Percentiles rank a stretch among this genome's conserved stretches.
These are phyloP conservation scores for Orbilia oligospora DNA, from an alignment of 2,329 filamentous ascomycete genomes.

Conservation along the genomic window DNA sequence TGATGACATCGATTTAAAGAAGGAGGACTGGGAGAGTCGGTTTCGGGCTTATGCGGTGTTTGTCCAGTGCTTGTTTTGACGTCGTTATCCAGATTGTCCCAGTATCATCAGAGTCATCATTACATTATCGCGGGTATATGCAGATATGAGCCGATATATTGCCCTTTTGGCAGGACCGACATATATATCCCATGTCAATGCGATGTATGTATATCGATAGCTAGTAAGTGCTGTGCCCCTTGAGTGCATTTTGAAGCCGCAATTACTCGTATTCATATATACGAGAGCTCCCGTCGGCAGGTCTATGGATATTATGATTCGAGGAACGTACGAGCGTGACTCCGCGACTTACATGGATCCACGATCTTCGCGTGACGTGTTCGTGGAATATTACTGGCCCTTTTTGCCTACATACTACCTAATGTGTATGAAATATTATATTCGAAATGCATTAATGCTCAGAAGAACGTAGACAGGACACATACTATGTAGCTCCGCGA, in stretches of 20 bases:
- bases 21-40: too few species aligned
- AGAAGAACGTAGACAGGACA: background rate
- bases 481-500: background rate
- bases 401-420: background rate
- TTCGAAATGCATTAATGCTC: too few species aligned
- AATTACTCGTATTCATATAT: slow-evolving; percentile 1
- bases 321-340: slow-evolving; percentile 15
- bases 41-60: slow-evolving; percentile 11
- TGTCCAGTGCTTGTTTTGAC: slow-evolving; percentile 15
- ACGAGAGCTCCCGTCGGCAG: background rate
- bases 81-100: background rate
- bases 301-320: background rate
- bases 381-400: background rate
- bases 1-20: background rate
- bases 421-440: too few species aligned
- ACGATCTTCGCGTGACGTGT: background rate
- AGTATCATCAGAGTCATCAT: slow-evolving; percentile 1
- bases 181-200: too few species aligned
- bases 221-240: slow-evolving; percentile 12
- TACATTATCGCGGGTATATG: slow-evolving; percentile 5
- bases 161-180: background rate
- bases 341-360: slow-evolving; percentile 3
- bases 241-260: slow-evolving; percentile 8
- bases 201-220: background rate
- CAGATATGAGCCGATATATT: slow-evolving; percentile 11